A percentile compares a stretch with the other conserved stretches of the same genome.
phyloP scores from a whole-genome alignment of 345 rosid genomes.

The Hevea brasiliensis region DNA sequence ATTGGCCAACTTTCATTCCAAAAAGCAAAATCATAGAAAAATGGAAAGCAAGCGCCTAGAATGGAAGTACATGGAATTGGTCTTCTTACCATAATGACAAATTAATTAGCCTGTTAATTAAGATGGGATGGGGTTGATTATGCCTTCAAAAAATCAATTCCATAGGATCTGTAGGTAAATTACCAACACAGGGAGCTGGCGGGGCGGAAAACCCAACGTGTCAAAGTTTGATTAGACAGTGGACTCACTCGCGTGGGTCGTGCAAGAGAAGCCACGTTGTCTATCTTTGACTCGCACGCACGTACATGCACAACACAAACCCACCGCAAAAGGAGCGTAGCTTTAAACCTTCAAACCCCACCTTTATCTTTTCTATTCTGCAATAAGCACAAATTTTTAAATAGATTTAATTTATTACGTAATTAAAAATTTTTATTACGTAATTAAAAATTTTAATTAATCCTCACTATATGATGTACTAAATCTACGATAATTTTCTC shows the following conservation, averaged over 20 bases:
- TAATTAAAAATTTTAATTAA: too few relatives aligned
- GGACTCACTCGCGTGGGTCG: slow-evolving; percentile 8
- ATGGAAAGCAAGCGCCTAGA: background rate
- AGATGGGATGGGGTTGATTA: too few relatives aligned
- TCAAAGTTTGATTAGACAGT: slow-evolving; percentile 20
- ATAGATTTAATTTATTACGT: too few relatives aligned
- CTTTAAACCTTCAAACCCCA: slow-evolving; percentile 26
- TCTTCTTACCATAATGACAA: background rate
- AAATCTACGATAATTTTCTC: too few relatives aligned
- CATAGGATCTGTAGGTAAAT: too few relatives aligned
- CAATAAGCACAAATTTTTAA: too few relatives aligned
- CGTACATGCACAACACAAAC: slow-evolving; percentile 1
- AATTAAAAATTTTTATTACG: too few relatives aligned
- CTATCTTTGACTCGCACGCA: slow-evolving; percentile 49
- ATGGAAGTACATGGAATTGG: too few relatives aligned
- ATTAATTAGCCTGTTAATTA: background rate
- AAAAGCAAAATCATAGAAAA: background rate
- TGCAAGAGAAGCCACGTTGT: slow-evolving; percentile 49
- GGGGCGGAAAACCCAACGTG: too few relatives aligned
- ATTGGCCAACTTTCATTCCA: too few relatives aligned
- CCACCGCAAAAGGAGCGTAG: slow-evolving; percentile 50
- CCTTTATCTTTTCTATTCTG: background rate
- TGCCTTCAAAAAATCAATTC: too few relatives aligned
- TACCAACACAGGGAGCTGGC: background rate
- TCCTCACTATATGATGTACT: too few relatives aligned